These are phyloP conservation scores for Chloroidium sp. DNA, from an alignment of 163 green algal species.

Conservation along the genomic window DNA sequence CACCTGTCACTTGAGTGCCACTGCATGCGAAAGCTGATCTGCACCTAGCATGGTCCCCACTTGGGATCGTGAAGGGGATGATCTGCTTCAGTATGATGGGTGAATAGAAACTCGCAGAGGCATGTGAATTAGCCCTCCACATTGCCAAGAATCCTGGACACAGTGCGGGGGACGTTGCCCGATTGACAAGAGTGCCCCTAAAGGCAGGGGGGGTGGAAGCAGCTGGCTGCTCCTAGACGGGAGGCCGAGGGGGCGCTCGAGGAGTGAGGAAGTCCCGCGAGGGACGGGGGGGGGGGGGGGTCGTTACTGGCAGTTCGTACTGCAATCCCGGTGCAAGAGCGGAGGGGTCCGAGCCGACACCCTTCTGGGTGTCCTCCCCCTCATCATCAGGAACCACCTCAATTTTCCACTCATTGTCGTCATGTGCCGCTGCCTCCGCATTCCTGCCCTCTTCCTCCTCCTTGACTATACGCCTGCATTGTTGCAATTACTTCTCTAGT, in stretches of 20 bases:
- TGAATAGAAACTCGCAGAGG: too few species aligned
- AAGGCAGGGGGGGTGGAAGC: too few species aligned
- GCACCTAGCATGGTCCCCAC: not conserved
- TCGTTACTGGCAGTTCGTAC: not conserved
- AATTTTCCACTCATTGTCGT: conserved; percentile 85
- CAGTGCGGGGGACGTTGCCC: too few species aligned
- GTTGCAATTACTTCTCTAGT: too few species aligned
- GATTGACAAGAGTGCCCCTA: too few species aligned
- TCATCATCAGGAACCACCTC: conserved; percentile 43
- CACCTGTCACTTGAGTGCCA: not conserved
- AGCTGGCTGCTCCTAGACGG: too few species aligned
- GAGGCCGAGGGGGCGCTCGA: not conserved
- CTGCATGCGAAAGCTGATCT: not conserved
- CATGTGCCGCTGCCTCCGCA: conserved; percentile 44
- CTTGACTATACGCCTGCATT: too few species aligned
- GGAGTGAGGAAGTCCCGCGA: not conserved
- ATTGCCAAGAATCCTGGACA: too few species aligned
- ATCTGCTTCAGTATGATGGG: too few species aligned
- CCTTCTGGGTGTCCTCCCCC: conserved; percentile 54
- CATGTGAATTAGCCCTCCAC: too few species aligned
- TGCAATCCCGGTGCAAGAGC: not conserved
- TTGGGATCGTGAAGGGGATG: too few species aligned
- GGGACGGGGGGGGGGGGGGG: too few species aligned
- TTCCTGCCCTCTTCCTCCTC: conserved; percentile 13
- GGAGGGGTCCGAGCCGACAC: conserved; percentile 2